Conservation (phyloP, 805 yeast species). For the Lipomyces orientalis region DNA sequence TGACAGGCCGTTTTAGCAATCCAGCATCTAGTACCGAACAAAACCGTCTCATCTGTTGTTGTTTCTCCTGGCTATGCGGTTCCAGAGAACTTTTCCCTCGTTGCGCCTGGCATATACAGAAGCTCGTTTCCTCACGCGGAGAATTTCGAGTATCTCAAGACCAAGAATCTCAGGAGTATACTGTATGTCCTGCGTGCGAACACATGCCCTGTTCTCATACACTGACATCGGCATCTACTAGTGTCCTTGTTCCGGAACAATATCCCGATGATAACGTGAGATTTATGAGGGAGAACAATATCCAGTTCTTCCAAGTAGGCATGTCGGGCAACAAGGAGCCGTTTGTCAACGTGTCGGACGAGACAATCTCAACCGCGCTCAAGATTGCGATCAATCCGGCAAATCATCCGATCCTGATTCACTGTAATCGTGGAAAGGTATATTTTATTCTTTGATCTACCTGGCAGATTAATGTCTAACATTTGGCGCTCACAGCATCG, state of each 20-base stretch:
- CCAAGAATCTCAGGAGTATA: constrained; percentile 70
- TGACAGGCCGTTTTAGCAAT: not conserved
- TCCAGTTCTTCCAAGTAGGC: constrained; percentile 82
- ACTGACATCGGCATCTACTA: constrained; percentile 1
- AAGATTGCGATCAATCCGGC: constrained; percentile 80
- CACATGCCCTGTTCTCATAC: not conserved
- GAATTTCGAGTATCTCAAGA: constrained; percentile 72
- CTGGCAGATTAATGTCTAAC: not conserved
- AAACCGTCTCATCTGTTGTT: not conserved
- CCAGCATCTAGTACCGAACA: not conserved
- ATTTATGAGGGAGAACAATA: constrained; percentile 65
- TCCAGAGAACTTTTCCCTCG: constrained; percentile 92
- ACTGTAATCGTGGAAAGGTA: constrained; percentile 88
- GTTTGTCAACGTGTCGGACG: constrained; percentile 73
- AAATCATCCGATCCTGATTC: constrained; percentile 90
- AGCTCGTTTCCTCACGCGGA: constrained; percentile 88
- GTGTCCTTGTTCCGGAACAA: constrained; percentile 85
- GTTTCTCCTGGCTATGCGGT: constrained; percentile 18
- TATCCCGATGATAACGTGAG: constrained; percentile 79
- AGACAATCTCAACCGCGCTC: constrained; percentile 76
- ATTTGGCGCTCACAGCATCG: constrained; percentile 58
- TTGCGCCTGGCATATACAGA: constrained; percentile 77
- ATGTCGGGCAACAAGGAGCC: constrained; percentile 96
- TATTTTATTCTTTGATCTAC: not conserved
- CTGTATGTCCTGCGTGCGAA: constrained; percentile 44